Conservation (phyloP, 139 green algal species). For the Diplosphaera chodatii region DNA sequence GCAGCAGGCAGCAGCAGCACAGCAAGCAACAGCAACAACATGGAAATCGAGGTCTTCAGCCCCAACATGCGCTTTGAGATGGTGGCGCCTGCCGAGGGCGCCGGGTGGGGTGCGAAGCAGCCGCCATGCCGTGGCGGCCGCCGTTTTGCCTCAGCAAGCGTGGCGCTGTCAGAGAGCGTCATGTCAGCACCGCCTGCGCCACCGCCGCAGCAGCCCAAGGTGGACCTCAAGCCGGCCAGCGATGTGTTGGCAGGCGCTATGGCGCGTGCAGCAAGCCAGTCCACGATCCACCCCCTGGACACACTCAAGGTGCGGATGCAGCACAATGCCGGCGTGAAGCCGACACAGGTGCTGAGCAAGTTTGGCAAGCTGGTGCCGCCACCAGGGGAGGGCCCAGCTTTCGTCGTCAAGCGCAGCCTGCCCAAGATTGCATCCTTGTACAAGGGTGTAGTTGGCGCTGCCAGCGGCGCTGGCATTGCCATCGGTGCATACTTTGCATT, state of each 20-base stretch:
- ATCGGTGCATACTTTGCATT: constrained; percentile 95
- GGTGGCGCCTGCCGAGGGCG: not conserved
- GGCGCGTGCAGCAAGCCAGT: constrained; percentile 73
- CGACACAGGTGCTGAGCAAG: constrained; percentile 37
- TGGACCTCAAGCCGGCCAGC: constrained; percentile 49
- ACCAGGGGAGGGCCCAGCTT: constrained; percentile 1
- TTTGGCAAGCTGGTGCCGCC: constrained; percentile 57
- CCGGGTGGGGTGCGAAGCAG: too few relatives aligned
- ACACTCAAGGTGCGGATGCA: constrained; percentile 81
- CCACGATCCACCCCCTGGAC: constrained; percentile 88
- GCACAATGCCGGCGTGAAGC: constrained; percentile 7
- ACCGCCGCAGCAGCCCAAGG: too few relatives aligned
- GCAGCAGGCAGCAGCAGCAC: not conserved
- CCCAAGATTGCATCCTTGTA: constrained; percentile 58
- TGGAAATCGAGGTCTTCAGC: not conserved
- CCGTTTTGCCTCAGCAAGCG: not conserved
- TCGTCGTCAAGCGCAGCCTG: constrained; percentile 4
- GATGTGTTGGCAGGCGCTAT: constrained; percentile 82
- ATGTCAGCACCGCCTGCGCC: not conserved
- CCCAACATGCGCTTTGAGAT: not conserved
- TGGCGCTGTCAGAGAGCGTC: not conserved
- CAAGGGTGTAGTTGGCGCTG: constrained; percentile 78
- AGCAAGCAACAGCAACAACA: too few relatives aligned
- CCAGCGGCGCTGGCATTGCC: constrained; percentile 83
- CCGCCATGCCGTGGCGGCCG: too few relatives aligned